Evolutionary conservation across 2,329 filamentous ascomycete genomes (phyloP), one percentile per base, ranked within the genome.

Genomic region (Colletotrichum aenigma): DNA sequence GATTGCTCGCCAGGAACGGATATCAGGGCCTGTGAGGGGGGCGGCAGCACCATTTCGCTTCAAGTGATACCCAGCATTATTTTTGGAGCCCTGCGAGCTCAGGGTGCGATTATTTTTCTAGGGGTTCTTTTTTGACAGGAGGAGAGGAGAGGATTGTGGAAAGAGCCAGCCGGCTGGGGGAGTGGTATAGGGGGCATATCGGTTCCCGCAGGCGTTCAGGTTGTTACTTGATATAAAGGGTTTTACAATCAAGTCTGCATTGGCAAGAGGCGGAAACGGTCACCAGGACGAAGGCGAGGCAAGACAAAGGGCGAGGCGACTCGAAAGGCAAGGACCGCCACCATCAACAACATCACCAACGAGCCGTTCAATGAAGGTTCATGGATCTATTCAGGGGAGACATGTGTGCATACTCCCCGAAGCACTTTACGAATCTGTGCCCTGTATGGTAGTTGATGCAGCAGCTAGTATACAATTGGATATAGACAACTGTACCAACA

Each of bases 1-100:
- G 70, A n/a, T 76, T 78, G 77, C 72, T 77, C 61, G 74, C 66
- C 43, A 74, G 76, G 61, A 71, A 71, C 58, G 76, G 76, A 61
- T 78, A 60, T 64, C 75, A 77, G 61, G 75, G 73, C 52, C 71
- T 75, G 12, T 76, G 62, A 61, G 43, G n/a, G 6, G 38, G 38
- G 18, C 6, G 38, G n/a, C 43, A 13, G 60, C 65, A 66, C 56
- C 66, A 75, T 65, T 76, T 74, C 71, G 74, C 70, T 76, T 76
- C 74, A 66, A 70, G 43, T 76, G 74, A 76, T 76, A 76, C 74
- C 74, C 74, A 76, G 55, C 74, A 70, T 76, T 74, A 61, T 65
- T 70, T 52, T 76, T 70, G 71, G 74, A 76, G 36, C 71, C 71
- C 74, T 75, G 71, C 74, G 9, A 74, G 70, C 28, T 62, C 74